phyloP scores from a whole-genome alignment of 2,329 filamentous ascomycete genomes.

The Elsinoe australis region DNA sequence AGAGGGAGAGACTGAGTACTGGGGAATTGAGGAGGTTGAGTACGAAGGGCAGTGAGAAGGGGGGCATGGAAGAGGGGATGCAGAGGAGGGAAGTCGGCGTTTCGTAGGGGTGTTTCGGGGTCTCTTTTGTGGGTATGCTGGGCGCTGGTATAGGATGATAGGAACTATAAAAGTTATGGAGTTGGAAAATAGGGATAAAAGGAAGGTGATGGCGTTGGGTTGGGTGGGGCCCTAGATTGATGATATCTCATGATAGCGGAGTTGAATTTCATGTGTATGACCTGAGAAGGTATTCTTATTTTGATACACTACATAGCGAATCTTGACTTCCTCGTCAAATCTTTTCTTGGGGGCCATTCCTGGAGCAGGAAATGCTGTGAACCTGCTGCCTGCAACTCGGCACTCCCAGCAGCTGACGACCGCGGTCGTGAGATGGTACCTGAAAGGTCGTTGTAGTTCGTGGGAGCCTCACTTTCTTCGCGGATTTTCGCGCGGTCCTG shows the following conservation, averaged over 20 bases:
- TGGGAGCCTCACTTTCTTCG: too few relatives aligned
- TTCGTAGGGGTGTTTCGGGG: background rate
- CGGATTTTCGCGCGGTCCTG: too few relatives aligned
- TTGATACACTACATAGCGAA: background rate
- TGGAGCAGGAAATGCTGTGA: too few relatives aligned
- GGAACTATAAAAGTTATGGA: background rate
- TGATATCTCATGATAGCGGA: conserved; percentile 13
- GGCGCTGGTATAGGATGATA: background rate
- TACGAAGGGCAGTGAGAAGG: background rate
- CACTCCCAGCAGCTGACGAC: too few relatives aligned
- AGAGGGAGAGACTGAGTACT: conserved; percentile 4
- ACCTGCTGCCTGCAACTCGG: too few relatives aligned
- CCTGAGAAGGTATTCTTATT: conserved; percentile 8
- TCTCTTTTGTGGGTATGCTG: background rate
- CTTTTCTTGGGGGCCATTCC: too few relatives aligned
- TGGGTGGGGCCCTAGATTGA: background rate
- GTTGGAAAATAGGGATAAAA: conserved; percentile 1
- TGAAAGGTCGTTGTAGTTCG: too few relatives aligned
- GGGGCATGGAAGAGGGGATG: background rate
- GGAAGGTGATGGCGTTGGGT: background rate
- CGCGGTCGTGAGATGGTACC: too few relatives aligned
- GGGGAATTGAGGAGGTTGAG: conserved; percentile 11
- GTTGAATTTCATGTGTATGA: conserved; percentile 9
- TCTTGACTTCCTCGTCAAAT: too few relatives aligned
- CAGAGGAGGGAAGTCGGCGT: background rate